These are phyloP conservation scores for Barnettozyma sucrosica DNA, from an alignment of 805 yeast species.

Conservation along the genomic window DNA sequence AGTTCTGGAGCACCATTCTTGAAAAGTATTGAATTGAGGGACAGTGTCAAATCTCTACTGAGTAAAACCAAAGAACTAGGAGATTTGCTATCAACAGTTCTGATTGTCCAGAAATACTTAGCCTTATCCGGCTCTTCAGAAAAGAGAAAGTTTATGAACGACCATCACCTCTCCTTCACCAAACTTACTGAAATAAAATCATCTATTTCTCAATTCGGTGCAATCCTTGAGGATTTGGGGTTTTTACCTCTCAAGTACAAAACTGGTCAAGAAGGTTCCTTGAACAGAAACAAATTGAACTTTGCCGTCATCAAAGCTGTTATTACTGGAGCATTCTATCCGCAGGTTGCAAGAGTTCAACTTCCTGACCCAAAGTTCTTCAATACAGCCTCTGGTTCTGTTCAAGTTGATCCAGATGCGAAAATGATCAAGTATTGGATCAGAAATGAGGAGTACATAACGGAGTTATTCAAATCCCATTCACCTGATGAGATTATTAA, in stretches of 20 bases:
- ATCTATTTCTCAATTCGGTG: constrained; percentile 61
- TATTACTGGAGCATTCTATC: constrained; percentile 76
- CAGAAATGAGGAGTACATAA: constrained; percentile 48
- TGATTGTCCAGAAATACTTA: constrained; percentile 52
- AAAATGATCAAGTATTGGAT: constrained; percentile 67
- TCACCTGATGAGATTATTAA: constrained; percentile 13
- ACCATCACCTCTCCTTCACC: constrained; percentile 55
- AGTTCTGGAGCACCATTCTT: constrained; percentile 73
- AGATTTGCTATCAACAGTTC: constrained; percentile 64
- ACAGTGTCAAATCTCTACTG: constrained; percentile 46
- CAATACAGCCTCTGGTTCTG: constrained; percentile 68
- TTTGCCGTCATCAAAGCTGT: constrained; percentile 54
- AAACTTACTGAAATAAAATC: constrained; percentile 68
- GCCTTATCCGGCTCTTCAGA: constrained; percentile 21
- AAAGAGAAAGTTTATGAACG: constrained; percentile 43
- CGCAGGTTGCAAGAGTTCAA: constrained; percentile 75
- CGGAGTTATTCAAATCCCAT: constrained; percentile 6
- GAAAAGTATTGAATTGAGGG: constrained; percentile 57
- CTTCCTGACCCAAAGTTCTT: constrained; percentile 75
- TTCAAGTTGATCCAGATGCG: constrained; percentile 84
- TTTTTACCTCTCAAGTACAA: constrained; percentile 56
- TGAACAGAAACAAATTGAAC: constrained; percentile 50
- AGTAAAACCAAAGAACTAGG: constrained; percentile 48
- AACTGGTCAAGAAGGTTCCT: constrained; percentile 18
- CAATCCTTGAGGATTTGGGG: constrained; percentile 72